phyloP scores from a whole-genome alignment of 2,329 filamentous ascomycete genomes.

The Penicillium sp. region DNA sequence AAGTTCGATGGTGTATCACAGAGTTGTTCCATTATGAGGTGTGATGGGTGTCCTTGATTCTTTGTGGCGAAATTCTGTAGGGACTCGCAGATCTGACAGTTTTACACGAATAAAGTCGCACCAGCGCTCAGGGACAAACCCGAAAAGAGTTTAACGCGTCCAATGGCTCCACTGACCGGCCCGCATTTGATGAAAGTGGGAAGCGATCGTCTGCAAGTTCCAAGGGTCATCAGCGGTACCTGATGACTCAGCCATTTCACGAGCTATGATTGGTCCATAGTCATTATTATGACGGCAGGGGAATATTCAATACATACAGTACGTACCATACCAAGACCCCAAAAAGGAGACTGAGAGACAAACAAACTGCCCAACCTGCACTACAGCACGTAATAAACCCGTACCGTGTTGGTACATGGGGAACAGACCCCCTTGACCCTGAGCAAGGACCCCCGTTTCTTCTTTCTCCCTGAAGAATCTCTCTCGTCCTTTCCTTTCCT shows the following conservation, averaged over 20 bases:
- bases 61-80: neutral
- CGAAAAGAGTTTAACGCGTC: neutral
- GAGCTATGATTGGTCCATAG: constrained; percentile 4
- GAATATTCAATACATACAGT: neutral
- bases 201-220: constrained; percentile 14
- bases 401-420: constrained; percentile 1
- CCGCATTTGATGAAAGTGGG: constrained; percentile 14
- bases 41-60: neutral
- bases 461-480: constrained; percentile 14
- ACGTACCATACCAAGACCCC: neutral
- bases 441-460: constrained; percentile 12
- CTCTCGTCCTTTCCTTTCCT: constrained; percentile 2
- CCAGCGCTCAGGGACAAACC: neutral
- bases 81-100: neutral
- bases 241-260: constrained; percentile 14
- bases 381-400: neutral
- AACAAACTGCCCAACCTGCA: neutral
- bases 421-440: constrained; percentile 20
- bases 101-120: neutral
- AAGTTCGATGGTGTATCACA: neutral
- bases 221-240: constrained; percentile 8
- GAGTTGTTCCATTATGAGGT: neutral
- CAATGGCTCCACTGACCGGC: constrained; percentile 1
- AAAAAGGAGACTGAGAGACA: neutral
- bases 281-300: neutral